Percentiles rank a stretch among this genome's conserved stretches.
Evolutionary conservation across 2,329 filamentous ascomycete genomes (phyloP).

Genomic region (Aspergillus arachidicola): DNA sequence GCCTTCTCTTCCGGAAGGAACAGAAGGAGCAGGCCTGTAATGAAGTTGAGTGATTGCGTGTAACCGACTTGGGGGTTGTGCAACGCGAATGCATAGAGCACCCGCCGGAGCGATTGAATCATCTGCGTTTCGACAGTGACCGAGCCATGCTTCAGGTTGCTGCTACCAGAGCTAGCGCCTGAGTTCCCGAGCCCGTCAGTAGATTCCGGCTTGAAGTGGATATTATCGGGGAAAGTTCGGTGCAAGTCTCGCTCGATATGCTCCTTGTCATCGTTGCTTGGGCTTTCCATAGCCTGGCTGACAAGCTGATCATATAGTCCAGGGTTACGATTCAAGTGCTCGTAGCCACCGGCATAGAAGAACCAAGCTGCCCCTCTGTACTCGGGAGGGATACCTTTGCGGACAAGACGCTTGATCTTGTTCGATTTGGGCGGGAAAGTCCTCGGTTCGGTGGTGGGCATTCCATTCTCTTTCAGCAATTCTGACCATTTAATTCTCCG

Average conservation of each 20-base stretch:
- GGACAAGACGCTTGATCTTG: conserved; percentile 86
- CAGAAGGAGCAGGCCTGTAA: conserved; percentile 83
- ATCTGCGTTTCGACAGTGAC: conserved; percentile 69
- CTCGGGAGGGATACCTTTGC: conserved; percentile 91
- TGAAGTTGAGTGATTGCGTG: conserved; percentile 93
- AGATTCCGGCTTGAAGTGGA: conserved; percentile 75
- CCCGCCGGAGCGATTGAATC: conserved; percentile 77
- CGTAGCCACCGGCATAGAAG: conserved; percentile 87
- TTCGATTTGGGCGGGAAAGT: conserved; percentile 78
- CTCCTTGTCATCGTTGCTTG: conserved; percentile 76
- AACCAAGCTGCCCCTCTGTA: conserved; percentile 98
- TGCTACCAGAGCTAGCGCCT: conserved; percentile 33
- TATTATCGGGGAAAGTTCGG: conserved; percentile 91
- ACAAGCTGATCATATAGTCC: conserved; percentile 76
- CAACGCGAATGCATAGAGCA: conserved; percentile 85
- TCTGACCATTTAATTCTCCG: conserved; percentile 80
- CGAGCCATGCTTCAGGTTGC: conserved; percentile 38
- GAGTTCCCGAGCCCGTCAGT: conserved; percentile 18
- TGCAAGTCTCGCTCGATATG: conserved; percentile 93
- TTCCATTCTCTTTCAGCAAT: conserved; percentile 73
- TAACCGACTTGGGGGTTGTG: conserved; percentile 93
- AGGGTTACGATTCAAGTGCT: conserved; percentile 72
- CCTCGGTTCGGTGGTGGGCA: conserved; percentile 71
- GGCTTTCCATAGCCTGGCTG: conserved; percentile 63
- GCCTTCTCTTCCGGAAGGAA: conserved; percentile 91